Evolutionary conservation across 495 filamentous ascomycete genomes (phyloP), one percentile per base, ranked within the genome.

Genomic region (Extremus antarcticus): DNA sequence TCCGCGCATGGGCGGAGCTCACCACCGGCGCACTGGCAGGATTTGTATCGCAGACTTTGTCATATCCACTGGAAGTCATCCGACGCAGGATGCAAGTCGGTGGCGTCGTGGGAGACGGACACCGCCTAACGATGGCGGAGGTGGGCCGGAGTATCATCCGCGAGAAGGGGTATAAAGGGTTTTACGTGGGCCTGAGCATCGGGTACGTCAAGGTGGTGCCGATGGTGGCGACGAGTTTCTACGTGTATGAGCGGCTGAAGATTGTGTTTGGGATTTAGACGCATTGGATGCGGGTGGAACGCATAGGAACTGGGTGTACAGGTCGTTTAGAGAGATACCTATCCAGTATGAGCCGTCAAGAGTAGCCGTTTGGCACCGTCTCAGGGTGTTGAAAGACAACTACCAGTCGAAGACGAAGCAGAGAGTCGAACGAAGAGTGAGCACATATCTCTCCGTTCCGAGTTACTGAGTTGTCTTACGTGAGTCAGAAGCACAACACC

Each of bases 141-240:
- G 95, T 89, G 1, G 83, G 79, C 21, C 71, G 67, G 51, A 75
- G 76, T 61, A 90, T 98, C 57, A 85, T 77, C 65, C 67, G 74
- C 56, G 89, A 92, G 70, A 75, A 75, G 19, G 94, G 92, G 0
- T 73, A 85, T 58, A 75, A 78, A 32, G 92, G 92, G 1, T 98
- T 94, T 69, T 98, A 84, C 72, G 86, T 97, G 21, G 92, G 92
- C 0, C 70, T 98, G 67, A 87, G 85, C 3, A 96, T 98, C 66
- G 92, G 92, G 13, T 98, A 98, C 64, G 75, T 88, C 54, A 98
- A 98, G 73, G 80, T 98, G 53, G 73, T 96, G 51, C 92, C 92
- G 1, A 87, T 98, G 87, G 81, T 72, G 54, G 92, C 92, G 25
- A 85, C 85, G 43, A 83, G 82, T 65, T 83, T 84, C 65, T 85